Conservation (phyloP, 768 basidiomycete genomes). For the Calocybe indica region DNA sequence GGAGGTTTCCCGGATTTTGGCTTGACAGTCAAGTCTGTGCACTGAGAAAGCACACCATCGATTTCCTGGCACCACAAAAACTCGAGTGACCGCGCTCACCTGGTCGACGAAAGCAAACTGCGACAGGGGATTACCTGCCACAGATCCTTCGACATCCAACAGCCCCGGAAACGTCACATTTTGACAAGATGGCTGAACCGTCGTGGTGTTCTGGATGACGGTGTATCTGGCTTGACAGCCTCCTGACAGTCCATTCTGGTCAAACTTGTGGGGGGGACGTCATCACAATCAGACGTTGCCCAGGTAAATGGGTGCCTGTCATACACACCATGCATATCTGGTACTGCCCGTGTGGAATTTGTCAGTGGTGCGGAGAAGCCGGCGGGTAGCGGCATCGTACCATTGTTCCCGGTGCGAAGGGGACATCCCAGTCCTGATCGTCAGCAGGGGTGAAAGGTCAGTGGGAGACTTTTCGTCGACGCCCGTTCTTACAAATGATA, state of each 20-base stretch:
- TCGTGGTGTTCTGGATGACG: slow-evolving; percentile 35
- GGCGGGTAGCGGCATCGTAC: slow-evolving; percentile 8
- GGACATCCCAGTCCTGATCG: slow-evolving; percentile 41
- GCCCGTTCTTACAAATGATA: slow-evolving; percentile 18
- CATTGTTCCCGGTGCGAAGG: slow-evolving; percentile 41
- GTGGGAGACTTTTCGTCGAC: slow-evolving; percentile 5
- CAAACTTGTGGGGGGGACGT: slow-evolving; percentile 27
- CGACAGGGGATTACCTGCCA: slow-evolving; percentile 33
- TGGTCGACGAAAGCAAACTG: slow-evolving; percentile 41
- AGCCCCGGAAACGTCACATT: slow-evolving; percentile 31
- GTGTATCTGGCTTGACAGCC: slow-evolving; percentile 48
- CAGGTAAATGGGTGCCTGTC: background rate
- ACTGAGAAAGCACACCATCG: slow-evolving; percentile 22
- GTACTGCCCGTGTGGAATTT: slow-evolving; percentile 23
- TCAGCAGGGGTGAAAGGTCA: background rate
- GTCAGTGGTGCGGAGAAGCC: background rate
- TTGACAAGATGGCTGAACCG: slow-evolving; percentile 27
- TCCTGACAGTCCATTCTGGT: slow-evolving; percentile 39
- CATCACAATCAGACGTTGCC: background rate
- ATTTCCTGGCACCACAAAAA: background rate
- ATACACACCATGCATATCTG: slow-evolving; percentile 50
- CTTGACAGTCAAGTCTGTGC: slow-evolving; percentile 38
- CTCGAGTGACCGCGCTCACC: slow-evolving; percentile 14
- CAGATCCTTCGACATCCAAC: slow-evolving; percentile 28
- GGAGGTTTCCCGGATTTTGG: slow-evolving; percentile 41